Conservation (phyloP, 2,329 filamentous ascomycete genomes). For the Pyricularia pennisetigena region DNA sequence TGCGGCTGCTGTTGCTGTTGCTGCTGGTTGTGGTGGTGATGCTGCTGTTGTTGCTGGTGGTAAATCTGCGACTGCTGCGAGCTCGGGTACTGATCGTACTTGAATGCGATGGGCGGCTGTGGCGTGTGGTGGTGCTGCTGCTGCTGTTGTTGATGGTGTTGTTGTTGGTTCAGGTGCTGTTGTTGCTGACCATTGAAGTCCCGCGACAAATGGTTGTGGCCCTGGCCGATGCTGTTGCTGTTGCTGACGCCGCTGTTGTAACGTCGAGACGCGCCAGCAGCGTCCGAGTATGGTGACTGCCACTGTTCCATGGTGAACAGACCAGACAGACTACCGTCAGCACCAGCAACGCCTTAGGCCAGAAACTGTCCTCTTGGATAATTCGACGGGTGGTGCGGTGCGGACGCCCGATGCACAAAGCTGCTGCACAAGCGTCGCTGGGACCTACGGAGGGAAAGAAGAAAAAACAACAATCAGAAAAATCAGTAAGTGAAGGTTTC, state of each 20-base stretch:
- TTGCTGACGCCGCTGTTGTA: slow-evolving; percentile 35
- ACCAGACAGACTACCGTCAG: slow-evolving; percentile 6
- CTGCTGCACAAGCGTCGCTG: neutral
- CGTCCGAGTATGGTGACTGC: slow-evolving; percentile 55
- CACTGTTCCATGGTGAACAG: slow-evolving; percentile 45
- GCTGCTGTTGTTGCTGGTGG: slow-evolving; percentile 5
- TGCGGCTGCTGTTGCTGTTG: slow-evolving; percentile 1
- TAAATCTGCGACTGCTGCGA: slow-evolving; percentile 9
- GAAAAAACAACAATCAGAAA: slow-evolving; percentile 11
- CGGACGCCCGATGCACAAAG: neutral
- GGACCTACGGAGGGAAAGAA: slow-evolving; percentile 6
- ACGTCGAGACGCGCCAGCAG: slow-evolving; percentile 51
- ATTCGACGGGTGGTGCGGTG: neutral
- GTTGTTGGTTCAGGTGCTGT: slow-evolving; percentile 13
- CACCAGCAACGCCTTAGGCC: neutral
- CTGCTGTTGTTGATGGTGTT: slow-evolving; percentile 11
- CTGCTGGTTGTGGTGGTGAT: neutral
- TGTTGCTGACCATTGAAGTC: slow-evolving; percentile 12
- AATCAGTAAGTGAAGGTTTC: neutral
- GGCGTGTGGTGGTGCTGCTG: slow-evolving; percentile 20
- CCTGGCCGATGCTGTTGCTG: neutral
- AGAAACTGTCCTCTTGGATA: neutral
- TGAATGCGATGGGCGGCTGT: slow-evolving; percentile 49
- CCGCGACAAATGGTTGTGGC: slow-evolving; percentile 9
- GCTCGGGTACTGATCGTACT: slow-evolving; percentile 52